Evolutionary conservation across 1,139 yeast genomes (phyloP).

Genomic region (Zygoascus hellenicus): DNA sequence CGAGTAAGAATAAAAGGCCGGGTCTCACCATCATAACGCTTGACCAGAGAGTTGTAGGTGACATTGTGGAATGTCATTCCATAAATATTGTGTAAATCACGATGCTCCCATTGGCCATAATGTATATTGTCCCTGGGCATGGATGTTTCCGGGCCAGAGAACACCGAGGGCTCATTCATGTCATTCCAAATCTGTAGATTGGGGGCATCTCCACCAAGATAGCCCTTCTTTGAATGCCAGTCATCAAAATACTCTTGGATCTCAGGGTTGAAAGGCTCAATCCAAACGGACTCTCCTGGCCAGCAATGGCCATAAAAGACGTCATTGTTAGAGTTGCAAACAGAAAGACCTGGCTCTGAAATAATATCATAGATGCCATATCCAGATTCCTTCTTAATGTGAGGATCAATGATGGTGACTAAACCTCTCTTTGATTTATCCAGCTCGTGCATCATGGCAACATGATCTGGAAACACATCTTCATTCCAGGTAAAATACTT

Average conservation of each 20-base stretch:
- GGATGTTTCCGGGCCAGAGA: conserved; percentile 90
- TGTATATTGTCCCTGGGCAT: conserved; percentile 79
- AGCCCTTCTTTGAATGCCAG: conserved; percentile 37
- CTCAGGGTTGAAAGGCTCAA: conserved; percentile 70
- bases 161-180: conserved; percentile 96
- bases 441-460: conserved; percentile 54
- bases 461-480: conserved; percentile 69
- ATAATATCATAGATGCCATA: conserved; percentile 59
- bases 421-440: conserved; percentile 72
- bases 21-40: conserved; percentile 46
- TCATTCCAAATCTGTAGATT: conserved; percentile 93
- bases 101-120: conserved; percentile 77
- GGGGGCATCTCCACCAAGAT: conserved; percentile 47
- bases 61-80: conserved; percentile 78
- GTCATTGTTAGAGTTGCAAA: conserved; percentile 44
- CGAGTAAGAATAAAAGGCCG: conserved; percentile 91
- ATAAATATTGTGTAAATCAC: conserved; percentile 81
- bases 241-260: conserved; percentile 57
- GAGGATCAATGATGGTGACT: conserved; percentile 89
- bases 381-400: conserved; percentile 54
- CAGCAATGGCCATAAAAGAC: conserved; percentile 86
- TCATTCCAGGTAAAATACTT: conserved; percentile 90
- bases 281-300: conserved; percentile 97
- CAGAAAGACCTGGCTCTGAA: conserved; percentile 37
- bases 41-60: conserved; percentile 59